A percentile compares a stretch with the other conserved stretches of the same genome.
These are phyloP conservation scores for Ophiostoma montium DNA, from an alignment of 2,329 filamentous ascomycete species.

Conservation along the genomic window DNA sequence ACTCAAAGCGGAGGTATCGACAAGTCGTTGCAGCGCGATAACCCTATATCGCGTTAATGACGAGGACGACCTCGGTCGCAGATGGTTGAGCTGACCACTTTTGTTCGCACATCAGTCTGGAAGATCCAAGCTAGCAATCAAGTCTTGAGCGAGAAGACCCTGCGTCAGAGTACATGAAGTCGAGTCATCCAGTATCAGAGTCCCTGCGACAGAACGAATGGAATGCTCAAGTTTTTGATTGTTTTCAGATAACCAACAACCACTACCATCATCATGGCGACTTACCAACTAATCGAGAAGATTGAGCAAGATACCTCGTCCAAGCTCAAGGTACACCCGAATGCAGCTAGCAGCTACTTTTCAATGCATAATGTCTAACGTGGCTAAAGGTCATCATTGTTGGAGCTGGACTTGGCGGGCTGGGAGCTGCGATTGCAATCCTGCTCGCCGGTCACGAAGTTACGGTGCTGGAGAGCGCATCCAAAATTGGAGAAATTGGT, in stretches of 20 bases:
- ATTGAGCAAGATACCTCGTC: neutral
- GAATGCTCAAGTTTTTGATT: too few species aligned
- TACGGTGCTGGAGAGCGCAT: constrained; percentile 8
- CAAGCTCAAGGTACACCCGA: neutral
- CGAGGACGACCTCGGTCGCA: neutral
- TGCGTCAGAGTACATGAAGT: neutral
- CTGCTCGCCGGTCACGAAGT: constrained; percentile 11
- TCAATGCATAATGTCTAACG: neutral
- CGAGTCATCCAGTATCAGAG: neutral
- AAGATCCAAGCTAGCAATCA: too few species aligned
- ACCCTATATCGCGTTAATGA: neutral
- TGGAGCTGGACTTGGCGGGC: constrained; percentile 11
- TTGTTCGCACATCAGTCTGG: neutral
- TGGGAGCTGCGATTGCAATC: constrained; percentile 10
- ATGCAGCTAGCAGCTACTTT: neutral
- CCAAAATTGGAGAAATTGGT: constrained; percentile 9
- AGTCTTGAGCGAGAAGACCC: too few species aligned
- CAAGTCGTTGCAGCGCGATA: neutral
- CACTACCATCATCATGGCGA: neutral
- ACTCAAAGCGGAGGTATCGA: neutral
- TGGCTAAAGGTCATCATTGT: constrained; percentile 11
- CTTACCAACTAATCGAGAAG: neutral
- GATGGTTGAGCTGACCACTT: neutral
- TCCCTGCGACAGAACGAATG: too few species aligned
- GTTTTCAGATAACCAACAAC: too few species aligned